Evolutionary conservation across 2,329 filamentous ascomycete species (phyloP), one percentile per base, ranked within the genome.

Genomic region (Fusarium sp.): DNA sequence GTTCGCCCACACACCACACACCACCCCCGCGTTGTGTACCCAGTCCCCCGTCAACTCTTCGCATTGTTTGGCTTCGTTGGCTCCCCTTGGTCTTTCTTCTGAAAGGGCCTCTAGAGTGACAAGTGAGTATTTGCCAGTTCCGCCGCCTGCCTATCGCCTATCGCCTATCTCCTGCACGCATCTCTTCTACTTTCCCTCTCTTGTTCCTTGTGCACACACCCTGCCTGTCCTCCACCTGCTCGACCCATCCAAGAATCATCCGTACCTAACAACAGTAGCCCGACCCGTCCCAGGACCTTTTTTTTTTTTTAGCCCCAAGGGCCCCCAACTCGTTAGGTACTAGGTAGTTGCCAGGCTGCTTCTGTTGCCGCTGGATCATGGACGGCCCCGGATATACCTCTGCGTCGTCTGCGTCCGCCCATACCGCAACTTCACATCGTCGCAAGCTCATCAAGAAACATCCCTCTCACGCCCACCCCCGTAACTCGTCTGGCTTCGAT

Each of bases 391-490:
- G 75, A 70, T 74, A 74, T 71, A 63, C 62, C 52, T 65, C 62
- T 63, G 61, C 62, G 53, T 65, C 62, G 49, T 69, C 66, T 67
- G 65, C 66, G 43, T 69, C 66, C 50, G 70, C 75, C 66, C 73
- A 76, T 71, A 77, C 77, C 77, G 76, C 77, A 76, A 76, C 70
- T 69, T 81, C 80, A 57, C 79, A 83, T 65, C 84, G 86, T 76
- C 84, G 85, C 76, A 81, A 78, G 73, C 83, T 89, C 65, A 83
- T 84, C 72, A 88, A 89, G 79, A 86, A 85, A 73, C 84, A 84
- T 53, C 83, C 82, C 45, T 77, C 79, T 64, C 76, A 80, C 66
- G 76, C 79, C 62, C 78, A 82, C 71, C 78, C 72, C 53, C 75
- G 77, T 65, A 78, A 80, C 62, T 81, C 77, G 45, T 79, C 78